phyloP scores from a whole-genome alignment of 345 rosid species.

The Boechera stricta region DNA sequence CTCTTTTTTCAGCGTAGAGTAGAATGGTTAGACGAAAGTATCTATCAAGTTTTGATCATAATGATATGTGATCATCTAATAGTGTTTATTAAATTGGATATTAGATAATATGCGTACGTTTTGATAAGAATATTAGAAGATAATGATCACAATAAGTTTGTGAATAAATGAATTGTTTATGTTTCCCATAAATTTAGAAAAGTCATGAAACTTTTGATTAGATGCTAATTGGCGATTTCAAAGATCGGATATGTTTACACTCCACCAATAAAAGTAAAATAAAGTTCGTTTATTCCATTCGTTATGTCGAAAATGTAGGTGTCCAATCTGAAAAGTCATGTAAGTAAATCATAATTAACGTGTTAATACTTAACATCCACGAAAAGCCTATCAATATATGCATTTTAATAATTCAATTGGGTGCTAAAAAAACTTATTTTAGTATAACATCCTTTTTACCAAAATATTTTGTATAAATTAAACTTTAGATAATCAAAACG shows the following conservation, averaged over 20 bases:
- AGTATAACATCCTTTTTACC: no score
- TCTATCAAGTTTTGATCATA: not conserved
- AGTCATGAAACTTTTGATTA: constrained; percentile 19
- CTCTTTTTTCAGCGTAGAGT: not conserved
- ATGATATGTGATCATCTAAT: not conserved
- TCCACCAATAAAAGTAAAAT: constrained; percentile 30
- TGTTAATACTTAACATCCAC: constrained; percentile 1
- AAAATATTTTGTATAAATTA: no score
- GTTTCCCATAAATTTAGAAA: not conserved
- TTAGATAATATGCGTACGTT: not conserved
- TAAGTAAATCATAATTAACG: no score
- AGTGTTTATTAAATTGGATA: not conserved
- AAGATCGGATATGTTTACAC: constrained; percentile 20
- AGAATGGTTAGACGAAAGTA: not conserved
- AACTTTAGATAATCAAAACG: no score
- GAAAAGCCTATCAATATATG: no score
- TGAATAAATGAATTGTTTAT: not conserved
- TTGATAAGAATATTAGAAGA: not conserved
- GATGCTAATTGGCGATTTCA: constrained; percentile 17
- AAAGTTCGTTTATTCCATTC: constrained; percentile 34
- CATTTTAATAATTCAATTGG: no score
- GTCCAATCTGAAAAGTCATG: not conserved
- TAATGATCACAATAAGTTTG: constrained; percentile 1
- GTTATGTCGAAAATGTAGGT: constrained; percentile 19
- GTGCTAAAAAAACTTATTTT: no score